Base-by-base conservation (phyloP, 2,329 filamentous ascomycete genomes). In the Ramularia endophylla region DNA sequence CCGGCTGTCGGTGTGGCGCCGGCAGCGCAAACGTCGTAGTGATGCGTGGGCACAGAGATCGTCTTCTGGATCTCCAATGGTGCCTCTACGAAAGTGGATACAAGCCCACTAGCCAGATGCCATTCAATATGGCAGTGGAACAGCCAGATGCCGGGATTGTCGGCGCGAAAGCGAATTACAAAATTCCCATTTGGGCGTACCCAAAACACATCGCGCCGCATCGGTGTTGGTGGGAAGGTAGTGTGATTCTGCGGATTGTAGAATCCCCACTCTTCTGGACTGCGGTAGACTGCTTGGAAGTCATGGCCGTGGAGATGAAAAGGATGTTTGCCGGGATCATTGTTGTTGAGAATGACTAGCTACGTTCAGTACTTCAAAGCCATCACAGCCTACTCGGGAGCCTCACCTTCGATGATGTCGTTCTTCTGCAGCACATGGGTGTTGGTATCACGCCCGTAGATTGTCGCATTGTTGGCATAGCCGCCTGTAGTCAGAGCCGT, bases 281-380 rank as follows among this genome's bases (percentile, higher is more conserved):
- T 62, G 38, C 61, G 62, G n/a, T 55, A 45, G 22, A 74, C 53
- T 13, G 78, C 66, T 62, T 86, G 84, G 65, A 88, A 87, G 51
- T 76, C 69, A 60, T 87, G 83, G 0, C 85, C 85, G 65, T 92
- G 88, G 1, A 94, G 64, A 62, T 85, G 80, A 67, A 83, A 81
- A 0, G 80, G 87, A 54, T 88, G 84, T 7, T 78, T 80, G 30
- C 85, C 71, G 68, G 45, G 72, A 53, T 90, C 85, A 32, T 78
- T 71, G 57, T 88, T 90, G 68, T 88, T 86, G n/a, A 90, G 67
- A 13, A 87, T 65, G 37, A 90, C 73, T 25, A 25, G 22, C 11
- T 11, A 11, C 6, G 6, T 6, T 25, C 22, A 25, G 22, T 25
- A 6, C 6, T 25, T 25, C 22, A 11, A 25, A 25, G 6, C 22